Base-by-base conservation (phyloP, 805 yeast species). In the Myxozyma udenii region DNA sequence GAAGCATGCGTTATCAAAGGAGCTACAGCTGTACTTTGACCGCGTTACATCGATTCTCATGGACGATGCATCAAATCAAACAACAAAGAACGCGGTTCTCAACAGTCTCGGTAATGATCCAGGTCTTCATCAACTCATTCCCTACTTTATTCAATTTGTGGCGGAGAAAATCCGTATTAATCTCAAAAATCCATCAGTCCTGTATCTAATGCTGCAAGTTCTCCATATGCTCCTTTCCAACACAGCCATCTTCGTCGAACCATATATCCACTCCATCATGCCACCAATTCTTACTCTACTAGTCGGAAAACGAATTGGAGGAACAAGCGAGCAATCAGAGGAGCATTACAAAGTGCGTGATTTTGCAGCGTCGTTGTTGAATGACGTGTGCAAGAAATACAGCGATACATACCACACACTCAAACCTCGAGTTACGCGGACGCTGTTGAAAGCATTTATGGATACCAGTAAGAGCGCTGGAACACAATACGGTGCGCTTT, bases 111-210 rank as follows among this genome's bases (percentile, higher is more conserved):
- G 86, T 53, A 83, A 86, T 26, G 99, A 93, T 66, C 96, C 97
- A 1, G 99, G 99, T 30, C 72, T 93, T 51, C 98, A 93, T 72
- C 99, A 93, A 69, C 71, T 93, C 44, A 93, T 95, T 3, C 99
- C 99, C 1, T 93, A 93, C 67, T 87, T 93, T 62, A 90, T 93
- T 45, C 98, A 93, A 66, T 90, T 93, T 65, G 87, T 89, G 32
- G 95, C 96, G 4, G 99, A 93, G 65, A 95, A 95, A 41, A 50
- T 93, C 50, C 87, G 98, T 0, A 84, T 87, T 65, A 91, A 88
- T 63, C 75, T 91, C 61, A 80, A 85, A 61, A 84, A 85, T 64
- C 73, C 86, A 41, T 78, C 78, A 3, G 68, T 87, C 18, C 71
- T 93, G 47, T 77, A 86, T 3, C 86, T 95, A 4, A 89, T 91